These are phyloP conservation scores for Penstemon eatonii DNA, from an alignment of 257 asterid species.

Conservation along the genomic window DNA sequence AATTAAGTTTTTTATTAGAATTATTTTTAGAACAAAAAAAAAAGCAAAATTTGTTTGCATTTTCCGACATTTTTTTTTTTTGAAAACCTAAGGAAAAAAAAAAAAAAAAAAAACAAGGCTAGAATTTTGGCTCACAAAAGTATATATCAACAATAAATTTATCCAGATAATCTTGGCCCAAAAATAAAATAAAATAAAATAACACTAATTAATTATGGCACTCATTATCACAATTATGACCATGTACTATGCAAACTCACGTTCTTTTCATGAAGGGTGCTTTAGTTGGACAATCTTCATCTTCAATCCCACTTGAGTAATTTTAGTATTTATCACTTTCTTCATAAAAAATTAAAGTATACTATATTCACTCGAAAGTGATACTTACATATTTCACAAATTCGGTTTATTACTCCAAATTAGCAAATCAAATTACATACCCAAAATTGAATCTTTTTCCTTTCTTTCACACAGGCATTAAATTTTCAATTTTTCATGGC, in stretches of 20 bases:
- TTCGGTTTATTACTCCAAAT: not conserved
- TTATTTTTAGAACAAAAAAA: too few relatives aligned
- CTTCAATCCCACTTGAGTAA: constrained; percentile 15
- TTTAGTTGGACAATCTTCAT: constrained; percentile 23
- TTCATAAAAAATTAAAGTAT: not conserved
- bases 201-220: not conserved
- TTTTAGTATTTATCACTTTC: not conserved
- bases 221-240: constrained; percentile 17
- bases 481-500: constrained; percentile 58
- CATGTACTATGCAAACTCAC: constrained; percentile 25
- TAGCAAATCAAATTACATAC: not conserved
- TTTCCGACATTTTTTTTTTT: too few relatives aligned
- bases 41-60: too few relatives aligned
- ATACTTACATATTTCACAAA: not conserved
- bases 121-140: too few relatives aligned
- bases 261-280: constrained; percentile 17
- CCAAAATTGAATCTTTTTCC: constrained; percentile 13
- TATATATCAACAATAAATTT: too few relatives aligned
- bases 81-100: too few relatives aligned
- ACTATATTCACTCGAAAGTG: not conserved
- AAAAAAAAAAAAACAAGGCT: too few relatives aligned
- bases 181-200: not conserved
- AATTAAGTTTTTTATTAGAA: too few relatives aligned
- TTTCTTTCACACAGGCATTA: constrained; percentile 40
- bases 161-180: not conserved